Percentiles rank a stretch among this genome's conserved stretches.
These are phyloP conservation scores for Tulasnella sp. DNA, from an alignment of 768 basidiomycete species.

Conservation along the genomic window DNA sequence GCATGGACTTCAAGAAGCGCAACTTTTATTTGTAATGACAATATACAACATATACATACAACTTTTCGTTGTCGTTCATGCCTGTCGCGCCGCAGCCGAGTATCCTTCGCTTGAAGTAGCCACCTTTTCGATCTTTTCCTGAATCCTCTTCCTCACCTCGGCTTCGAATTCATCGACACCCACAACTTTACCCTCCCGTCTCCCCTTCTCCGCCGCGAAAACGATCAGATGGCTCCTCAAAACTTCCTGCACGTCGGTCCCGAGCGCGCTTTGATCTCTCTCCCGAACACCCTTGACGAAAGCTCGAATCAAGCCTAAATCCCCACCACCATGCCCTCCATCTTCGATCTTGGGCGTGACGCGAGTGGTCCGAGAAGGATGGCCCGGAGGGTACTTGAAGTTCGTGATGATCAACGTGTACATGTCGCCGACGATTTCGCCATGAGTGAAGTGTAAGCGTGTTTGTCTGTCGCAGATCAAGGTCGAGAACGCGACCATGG, in stretches of 20 bases:
- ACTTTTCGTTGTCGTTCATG: not conserved
- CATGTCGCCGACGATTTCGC: conserved; percentile 91
- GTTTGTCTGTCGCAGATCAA: conserved; percentile 81
- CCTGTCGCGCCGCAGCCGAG: not conserved
- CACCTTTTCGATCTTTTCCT: not conserved
- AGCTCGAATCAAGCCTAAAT: conserved; percentile 69
- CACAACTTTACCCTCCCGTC: conserved; percentile 68
- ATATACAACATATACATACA: not conserved
- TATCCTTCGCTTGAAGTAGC: conserved; percentile 7
- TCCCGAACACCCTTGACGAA: conserved; percentile 77
- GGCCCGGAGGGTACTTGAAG: conserved; percentile 50
- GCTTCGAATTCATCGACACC: conserved; percentile 69
- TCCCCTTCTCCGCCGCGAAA: conserved; percentile 83
- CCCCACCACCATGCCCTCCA: conserved; percentile 83
- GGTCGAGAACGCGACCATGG: conserved; percentile 82
- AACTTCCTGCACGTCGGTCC: conserved; percentile 65
- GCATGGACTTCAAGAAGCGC: conserved; percentile 28
- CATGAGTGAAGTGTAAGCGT: conserved; percentile 81
- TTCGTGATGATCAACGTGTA: conserved; percentile 71
- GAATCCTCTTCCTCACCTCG: conserved; percentile 22
- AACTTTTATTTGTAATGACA: conserved; percentile 29
- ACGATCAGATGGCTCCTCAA: conserved; percentile 80
- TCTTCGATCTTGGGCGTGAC: conserved; percentile 56
- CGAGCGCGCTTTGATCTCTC: conserved; percentile 64
- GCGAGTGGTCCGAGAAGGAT: conserved; percentile 42